Percentiles rank a stretch among this genome's conserved stretches.
phyloP scores from a whole-genome alignment of 2,329 filamentous ascomycete species.

The Cytospora piceicola region DNA sequence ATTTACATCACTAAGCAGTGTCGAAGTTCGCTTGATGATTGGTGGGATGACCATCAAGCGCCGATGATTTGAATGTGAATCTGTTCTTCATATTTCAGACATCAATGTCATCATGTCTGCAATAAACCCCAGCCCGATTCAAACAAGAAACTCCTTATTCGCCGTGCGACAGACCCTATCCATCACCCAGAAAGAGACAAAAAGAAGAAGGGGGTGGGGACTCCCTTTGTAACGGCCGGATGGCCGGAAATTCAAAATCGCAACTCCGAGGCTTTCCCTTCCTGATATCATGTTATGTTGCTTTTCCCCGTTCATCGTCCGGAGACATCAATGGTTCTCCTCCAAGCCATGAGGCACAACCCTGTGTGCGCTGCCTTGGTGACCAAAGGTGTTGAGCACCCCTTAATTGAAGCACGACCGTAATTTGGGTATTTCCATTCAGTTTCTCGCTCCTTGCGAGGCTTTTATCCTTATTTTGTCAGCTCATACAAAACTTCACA shows the following conservation, averaged over 20 bases:
- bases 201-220: not conserved
- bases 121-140: not conserved
- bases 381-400: not conserved
- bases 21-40: not conserved
- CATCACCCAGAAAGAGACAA: conserved; percentile 20
- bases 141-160: conserved; percentile 23
- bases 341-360: not conserved
- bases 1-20: not conserved
- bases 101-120: conserved; percentile 11
- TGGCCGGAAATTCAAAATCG: conserved; percentile 1
- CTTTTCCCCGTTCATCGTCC: conserved; percentile 3
- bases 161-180: conserved; percentile 16
- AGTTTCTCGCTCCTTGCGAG: conserved; percentile 10
- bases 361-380: not conserved
- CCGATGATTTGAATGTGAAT: not conserved
- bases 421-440: conserved; percentile 23
- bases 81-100: conserved; percentile 2
- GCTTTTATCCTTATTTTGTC: conserved; percentile 8
- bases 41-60: not conserved
- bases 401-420: conserved; percentile 2
- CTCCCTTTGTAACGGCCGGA: not conserved
- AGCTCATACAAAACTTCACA: conserved; percentile 1
- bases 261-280: conserved; percentile 22
- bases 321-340: conserved; percentile 19
- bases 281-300: not conserved